phyloP scores from a whole-genome alignment of 2,329 filamentous ascomycete genomes.

The Trichoderma sp. region DNA sequence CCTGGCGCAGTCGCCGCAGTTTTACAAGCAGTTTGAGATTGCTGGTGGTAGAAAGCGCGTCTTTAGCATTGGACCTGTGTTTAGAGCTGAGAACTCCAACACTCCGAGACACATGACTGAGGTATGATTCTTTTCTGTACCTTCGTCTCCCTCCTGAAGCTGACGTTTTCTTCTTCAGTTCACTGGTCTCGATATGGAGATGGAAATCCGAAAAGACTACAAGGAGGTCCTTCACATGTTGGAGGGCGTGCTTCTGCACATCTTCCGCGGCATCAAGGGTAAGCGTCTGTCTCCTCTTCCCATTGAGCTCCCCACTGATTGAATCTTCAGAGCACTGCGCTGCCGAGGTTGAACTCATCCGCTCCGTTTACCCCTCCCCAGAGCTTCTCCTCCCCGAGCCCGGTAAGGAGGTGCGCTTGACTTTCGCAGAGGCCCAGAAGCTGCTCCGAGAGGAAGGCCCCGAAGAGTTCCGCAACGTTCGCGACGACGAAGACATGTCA shows the following conservation, averaged over 20 bases:
- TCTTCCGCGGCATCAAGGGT: conserved; percentile 67
- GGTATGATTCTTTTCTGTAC: conserved; percentile 45
- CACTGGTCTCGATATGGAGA: conserved; percentile 85
- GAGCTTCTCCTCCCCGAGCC: conserved; percentile 74
- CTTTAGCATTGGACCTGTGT: conserved; percentile 78
- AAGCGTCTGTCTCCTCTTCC: conserved; percentile 17
- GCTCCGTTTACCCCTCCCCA: conserved; percentile 75
- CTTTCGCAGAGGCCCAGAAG: conserved; percentile 76
- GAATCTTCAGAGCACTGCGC: conserved; percentile 58
- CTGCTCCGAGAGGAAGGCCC: conserved; percentile 77
- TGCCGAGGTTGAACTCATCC: conserved; percentile 72
- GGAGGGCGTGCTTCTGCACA: conserved; percentile 74
- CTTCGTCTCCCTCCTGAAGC: too few relatives aligned
- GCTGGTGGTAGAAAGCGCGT: conserved; percentile 77
- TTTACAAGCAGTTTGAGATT: conserved; percentile 88
- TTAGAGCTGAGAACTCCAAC: conserved; percentile 84
- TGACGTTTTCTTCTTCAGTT: conserved; percentile 56
- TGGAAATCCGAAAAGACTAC: conserved; percentile 82
- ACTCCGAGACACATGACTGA: conserved; percentile 85
- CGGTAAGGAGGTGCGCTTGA: conserved; percentile 75
- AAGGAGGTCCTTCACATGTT: conserved; percentile 73
- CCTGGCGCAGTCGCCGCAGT: conserved; percentile 79
- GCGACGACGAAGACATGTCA: conserved; percentile 77
- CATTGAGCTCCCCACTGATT: background rate
- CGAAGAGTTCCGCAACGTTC: conserved; percentile 67